Conservation (phyloP, 768 basidiomycete species). For the Boletus tylopilopsis region DNA sequence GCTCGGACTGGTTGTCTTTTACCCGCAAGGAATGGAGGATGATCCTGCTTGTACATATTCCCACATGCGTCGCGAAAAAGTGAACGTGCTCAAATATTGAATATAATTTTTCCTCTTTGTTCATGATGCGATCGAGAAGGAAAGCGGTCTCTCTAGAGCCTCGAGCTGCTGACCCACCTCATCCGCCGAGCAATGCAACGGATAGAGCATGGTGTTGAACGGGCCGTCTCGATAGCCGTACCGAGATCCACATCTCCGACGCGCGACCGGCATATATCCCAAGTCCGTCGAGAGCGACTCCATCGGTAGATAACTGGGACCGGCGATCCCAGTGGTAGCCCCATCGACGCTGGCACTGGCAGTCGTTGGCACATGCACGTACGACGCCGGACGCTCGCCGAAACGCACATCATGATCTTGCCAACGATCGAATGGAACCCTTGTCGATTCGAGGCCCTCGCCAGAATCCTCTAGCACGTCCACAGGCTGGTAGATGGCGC, state of each 20-base stretch:
- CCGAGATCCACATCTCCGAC: neutral
- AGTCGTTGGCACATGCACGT: no score
- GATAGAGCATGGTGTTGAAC: conserved; percentile 1
- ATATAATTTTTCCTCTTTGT: no score
- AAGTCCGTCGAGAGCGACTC: conserved; percentile 1
- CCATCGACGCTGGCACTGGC: no score
- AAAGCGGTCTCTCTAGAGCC: conserved; percentile 2
- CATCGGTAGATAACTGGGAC: no score
- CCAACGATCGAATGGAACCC: no score
- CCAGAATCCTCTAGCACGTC: no score
- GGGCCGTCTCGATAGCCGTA: conserved; percentile 4
- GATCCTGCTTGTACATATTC: conserved; percentile 26
- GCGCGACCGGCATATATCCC: neutral
- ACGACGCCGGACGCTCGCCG: no score
- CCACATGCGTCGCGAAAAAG: neutral
- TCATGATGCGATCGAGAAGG: conserved; percentile 4
- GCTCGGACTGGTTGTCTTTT: conserved; percentile 15
- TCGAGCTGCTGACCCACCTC: conserved; percentile 1
- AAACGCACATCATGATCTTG: no score
- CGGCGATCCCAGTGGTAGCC: neutral
- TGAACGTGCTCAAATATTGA: no score
- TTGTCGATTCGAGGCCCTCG: no score
- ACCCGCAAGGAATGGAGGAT: conserved; percentile 27
- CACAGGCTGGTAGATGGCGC: no score
- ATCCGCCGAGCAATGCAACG: neutral